A percentile compares a stretch with the other conserved stretches of the same genome.
Evolutionary conservation across 2,329 filamentous ascomycete genomes (phyloP).

Genomic region (Macroventuria anomochaeta): DNA sequence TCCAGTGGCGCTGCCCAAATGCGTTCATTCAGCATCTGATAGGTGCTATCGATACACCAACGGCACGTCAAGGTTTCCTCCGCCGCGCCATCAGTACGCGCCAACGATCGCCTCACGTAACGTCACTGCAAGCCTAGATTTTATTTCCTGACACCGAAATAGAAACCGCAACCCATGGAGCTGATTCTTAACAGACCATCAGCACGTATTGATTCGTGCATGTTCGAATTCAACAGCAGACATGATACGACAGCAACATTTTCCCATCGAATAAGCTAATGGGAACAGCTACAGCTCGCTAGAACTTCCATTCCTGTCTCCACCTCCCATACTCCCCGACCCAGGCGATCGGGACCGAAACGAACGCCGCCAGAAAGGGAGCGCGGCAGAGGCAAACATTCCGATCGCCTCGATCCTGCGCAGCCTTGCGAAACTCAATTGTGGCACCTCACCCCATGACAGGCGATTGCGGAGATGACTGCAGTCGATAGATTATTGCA

Average conservation of each 20-base stretch:
- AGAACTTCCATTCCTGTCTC: constrained; percentile 8
- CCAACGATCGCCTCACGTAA: constrained; percentile 11
- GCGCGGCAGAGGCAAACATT: constrained; percentile 7
- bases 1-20: constrained; percentile 7
- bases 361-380: constrained; percentile 5
- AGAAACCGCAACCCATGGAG: neutral
- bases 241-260: constrained; percentile 7
- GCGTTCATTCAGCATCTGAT: constrained; percentile 16
- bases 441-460: constrained; percentile 1
- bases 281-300: constrained; percentile 8
- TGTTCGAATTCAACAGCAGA: neutral
- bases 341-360: constrained; percentile 6
- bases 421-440: constrained; percentile 10
- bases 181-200: constrained; percentile 5
- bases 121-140: constrained; percentile 13
- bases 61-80: constrained; percentile 26
- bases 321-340: constrained; percentile 16
- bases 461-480: constrained; percentile 10
- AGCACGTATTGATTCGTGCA: constrained; percentile 7
- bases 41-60: constrained; percentile 29
- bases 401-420: constrained; percentile 9
- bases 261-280: constrained; percentile 3
- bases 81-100: constrained; percentile 14
- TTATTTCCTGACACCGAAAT: constrained; percentile 4
- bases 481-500: constrained; percentile 1